Percentiles rank a stretch among this genome's conserved stretches.
phyloP scores from a whole-genome alignment of 345 rosid species.

The Carallia pectinifolia region DNA sequence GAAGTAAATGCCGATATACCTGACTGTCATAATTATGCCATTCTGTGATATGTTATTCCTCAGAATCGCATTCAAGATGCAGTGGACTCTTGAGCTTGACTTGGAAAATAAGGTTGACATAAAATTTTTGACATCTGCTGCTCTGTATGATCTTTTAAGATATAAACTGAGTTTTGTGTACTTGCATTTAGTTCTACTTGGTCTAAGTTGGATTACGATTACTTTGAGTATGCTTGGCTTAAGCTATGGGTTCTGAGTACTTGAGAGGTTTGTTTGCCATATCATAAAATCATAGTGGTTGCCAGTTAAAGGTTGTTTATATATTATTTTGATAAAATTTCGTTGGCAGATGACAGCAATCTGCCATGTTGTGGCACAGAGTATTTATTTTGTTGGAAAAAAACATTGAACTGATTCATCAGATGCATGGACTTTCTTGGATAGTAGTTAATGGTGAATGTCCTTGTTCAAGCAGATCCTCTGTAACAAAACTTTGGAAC shows the following conservation, averaged over 20 bases:
- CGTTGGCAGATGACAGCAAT: neutral
- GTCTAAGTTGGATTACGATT: conserved; percentile 1
- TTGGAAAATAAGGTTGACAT: neutral
- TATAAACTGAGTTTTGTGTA: conserved; percentile 2
- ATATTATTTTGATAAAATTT: conserved; percentile 5
- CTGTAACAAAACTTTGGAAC: neutral
- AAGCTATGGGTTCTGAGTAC: neutral
- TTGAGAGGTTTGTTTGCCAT: neutral
- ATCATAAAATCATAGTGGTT: neutral
- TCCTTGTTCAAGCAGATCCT: neutral
- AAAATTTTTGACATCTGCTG: neutral
- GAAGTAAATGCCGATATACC: neutral
- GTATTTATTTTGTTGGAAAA: neutral
- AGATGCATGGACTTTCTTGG: neutral
- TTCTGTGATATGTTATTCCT: neutral
- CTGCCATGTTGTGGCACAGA: neutral
- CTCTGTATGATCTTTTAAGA: neutral
- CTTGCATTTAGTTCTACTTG: neutral
- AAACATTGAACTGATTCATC: neutral
- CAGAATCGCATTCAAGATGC: neutral
- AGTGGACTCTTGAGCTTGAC: neutral
- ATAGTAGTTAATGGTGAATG: neutral
- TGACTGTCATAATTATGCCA: neutral
- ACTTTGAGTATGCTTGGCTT: neutral
- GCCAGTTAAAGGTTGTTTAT: neutral